Evolutionary conservation across 495 filamentous ascomycete genomes (phyloP), one percentile per base, ranked within the genome.

Genomic region (Penicillium argentinense): DNA sequence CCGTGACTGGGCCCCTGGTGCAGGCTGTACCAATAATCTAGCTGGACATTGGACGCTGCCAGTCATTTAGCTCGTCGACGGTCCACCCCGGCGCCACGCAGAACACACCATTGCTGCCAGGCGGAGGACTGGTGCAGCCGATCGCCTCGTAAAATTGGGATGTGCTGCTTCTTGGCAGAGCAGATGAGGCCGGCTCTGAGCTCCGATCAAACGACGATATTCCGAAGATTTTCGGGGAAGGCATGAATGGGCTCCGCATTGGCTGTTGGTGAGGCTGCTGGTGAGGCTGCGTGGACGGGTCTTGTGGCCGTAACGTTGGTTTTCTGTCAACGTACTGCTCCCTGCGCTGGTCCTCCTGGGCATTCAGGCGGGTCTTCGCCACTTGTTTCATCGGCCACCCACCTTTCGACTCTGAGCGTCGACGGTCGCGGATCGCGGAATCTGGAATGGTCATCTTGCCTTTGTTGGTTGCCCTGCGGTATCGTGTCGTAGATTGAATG

Each of bases 401-500:
- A 29, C 78, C 80, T 53, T 75, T 80, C 11, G 76, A 70, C 28
- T 76, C 81, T 25, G 81, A 76, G 14, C 69, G 67, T 53, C 81
- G 79, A 24, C 79, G 72, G 33, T 75, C 69, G 21, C 68, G 68
- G 11, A 66, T 68, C 14, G 76, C 72, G 18, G 61, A 52, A 11
- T 75, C 68, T 12, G 72, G 63, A 44, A 58, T 71, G 7, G 57
- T 47, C 11, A 49, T 47, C 48, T 75, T 82, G 53, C 74, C 81
- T 56, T 62, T 66, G 39, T 67, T n/a, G n/a, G n/a, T 71, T 5
- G 66, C 57, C 32, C 77, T 80, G 36, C 87, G 75, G 59, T 85
- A 91, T 29, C 87, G 74, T 2, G 87, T 92, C 5, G 87, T 92
- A 0, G 85, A 86, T 60, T 85, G 80, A 44, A 90, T 75, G 8